Evolutionary conservation across 208 protist genomes (phyloP).

Genomic region (Leishmania aethiopica): DNA sequence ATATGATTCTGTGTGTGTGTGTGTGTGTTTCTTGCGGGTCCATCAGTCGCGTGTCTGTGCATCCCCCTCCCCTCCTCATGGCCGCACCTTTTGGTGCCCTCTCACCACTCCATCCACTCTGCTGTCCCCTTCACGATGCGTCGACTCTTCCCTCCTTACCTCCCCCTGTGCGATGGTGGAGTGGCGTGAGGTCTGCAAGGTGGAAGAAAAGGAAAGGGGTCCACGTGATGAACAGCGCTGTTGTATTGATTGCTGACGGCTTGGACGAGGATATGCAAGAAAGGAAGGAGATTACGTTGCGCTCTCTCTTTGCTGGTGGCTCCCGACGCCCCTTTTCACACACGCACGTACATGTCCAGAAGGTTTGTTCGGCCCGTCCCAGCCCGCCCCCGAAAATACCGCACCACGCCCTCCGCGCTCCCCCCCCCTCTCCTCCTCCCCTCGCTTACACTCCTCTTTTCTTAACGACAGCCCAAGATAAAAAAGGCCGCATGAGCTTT

Average conservation of each 20-base stretch:
- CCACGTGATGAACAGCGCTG: neutral
- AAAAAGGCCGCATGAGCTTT: neutral
- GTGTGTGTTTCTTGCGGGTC: neutral
- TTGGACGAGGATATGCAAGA: neutral
- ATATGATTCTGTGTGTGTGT: neutral
- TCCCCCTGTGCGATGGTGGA: conserved; percentile 1
- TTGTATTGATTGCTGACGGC: neutral
- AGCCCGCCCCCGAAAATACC: neutral
- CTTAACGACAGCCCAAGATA: neutral
- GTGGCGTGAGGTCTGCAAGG: neutral
- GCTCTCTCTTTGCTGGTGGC: neutral
- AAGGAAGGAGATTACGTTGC: neutral
- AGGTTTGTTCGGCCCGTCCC: neutral
- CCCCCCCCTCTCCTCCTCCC: too few species aligned
- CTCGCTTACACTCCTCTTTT: neutral
- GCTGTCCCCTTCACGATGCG: neutral
- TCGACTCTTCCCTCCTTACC: neutral
- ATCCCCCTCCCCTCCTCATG: neutral
- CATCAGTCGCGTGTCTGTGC: neutral
- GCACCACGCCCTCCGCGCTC: neutral
- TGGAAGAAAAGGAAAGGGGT: neutral
- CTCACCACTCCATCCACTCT: neutral
- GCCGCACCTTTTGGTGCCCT: neutral
- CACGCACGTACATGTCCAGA: neutral
- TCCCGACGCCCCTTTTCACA: neutral